Percentiles rank a stretch among this genome's conserved stretches.
phyloP scores from a whole-genome alignment of 2,329 filamentous ascomycete genomes.

The Cladobotryum mycophilum region DNA sequence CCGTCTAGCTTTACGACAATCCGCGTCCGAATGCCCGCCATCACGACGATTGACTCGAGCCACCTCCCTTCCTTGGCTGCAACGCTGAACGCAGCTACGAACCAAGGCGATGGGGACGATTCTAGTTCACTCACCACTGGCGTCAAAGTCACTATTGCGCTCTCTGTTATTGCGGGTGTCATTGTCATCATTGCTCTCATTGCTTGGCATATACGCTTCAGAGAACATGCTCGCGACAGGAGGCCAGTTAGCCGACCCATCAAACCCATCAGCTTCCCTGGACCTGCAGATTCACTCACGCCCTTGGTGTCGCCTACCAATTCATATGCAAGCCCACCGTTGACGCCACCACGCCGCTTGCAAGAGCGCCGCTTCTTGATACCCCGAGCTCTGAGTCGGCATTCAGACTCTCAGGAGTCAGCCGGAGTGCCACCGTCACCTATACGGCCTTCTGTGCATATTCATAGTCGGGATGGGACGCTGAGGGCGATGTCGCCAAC shows the following conservation, averaged over 20 bases:
- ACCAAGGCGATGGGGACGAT: not conserved
- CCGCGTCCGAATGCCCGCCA: not conserved
- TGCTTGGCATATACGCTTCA: slow-evolving; percentile 31
- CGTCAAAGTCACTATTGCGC: slow-evolving; percentile 39
- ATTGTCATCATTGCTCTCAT: slow-evolving; percentile 31
- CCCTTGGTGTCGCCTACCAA: slow-evolving; percentile 35
- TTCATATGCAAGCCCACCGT: slow-evolving; percentile 20
- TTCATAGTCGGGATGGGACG: not conserved
- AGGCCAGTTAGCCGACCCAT: slow-evolving; percentile 7
- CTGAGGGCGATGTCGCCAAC: not conserved
- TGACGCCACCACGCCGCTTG: slow-evolving; percentile 43
- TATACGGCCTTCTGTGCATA: not conserved
- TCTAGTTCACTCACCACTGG: slow-evolving; percentile 27
- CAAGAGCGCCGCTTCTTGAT: slow-evolving; percentile 41
- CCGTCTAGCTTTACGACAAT: not conserved
- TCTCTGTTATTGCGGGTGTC: slow-evolving; percentile 35
- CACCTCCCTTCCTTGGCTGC: slow-evolving; percentile 15
- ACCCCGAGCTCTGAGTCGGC: slow-evolving; percentile 4
- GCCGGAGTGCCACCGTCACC: not conserved
- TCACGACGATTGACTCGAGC: slow-evolving; percentile 11
- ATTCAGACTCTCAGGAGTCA: not conserved
- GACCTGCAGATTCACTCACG: slow-evolving; percentile 31
- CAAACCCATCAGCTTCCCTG: slow-evolving; percentile 19
- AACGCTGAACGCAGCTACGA: slow-evolving; percentile 7
- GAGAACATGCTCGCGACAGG: slow-evolving; percentile 7